phyloP scores from a whole-genome alignment of 2,329 filamentous ascomycete species.

The Nothophaeocryptopus gaeumannii region DNA sequence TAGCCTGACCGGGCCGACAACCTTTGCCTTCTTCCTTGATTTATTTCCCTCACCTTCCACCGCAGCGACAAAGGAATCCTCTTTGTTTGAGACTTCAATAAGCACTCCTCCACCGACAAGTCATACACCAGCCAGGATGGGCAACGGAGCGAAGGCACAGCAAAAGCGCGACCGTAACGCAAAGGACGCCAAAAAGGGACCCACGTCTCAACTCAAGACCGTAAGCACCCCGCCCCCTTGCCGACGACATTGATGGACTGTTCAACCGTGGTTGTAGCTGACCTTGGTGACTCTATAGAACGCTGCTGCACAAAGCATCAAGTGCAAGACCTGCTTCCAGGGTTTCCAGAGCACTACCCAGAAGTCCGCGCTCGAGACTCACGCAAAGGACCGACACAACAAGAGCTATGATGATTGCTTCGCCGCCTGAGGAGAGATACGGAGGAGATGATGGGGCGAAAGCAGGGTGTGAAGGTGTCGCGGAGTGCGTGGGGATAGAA shows the following conservation, averaged over 20 bases:
- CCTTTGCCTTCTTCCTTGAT: no score
- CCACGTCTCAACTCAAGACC: slow-evolving; percentile 24
- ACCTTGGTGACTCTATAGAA: slow-evolving; percentile 51
- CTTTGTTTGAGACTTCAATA: no score
- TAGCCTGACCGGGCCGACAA: no score
- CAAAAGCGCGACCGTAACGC: slow-evolving; percentile 69
- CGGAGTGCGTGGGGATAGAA: no score
- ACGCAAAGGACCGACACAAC: slow-evolving; percentile 73
- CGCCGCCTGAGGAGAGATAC: neutral
- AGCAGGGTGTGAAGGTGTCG: no score
- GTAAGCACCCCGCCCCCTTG: slow-evolving; percentile 9
- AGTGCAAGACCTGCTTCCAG: slow-evolving; percentile 73
- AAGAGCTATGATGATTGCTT: slow-evolving; percentile 72
- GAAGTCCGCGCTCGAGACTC: slow-evolving; percentile 66
- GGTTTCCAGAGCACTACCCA: slow-evolving; percentile 77
- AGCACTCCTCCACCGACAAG: neutral
- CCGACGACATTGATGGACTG: slow-evolving; percentile 4
- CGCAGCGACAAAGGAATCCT: no score
- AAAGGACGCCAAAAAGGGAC: slow-evolving; percentile 52
- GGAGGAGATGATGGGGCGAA: no score
- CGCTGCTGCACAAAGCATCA: slow-evolving; percentile 69
- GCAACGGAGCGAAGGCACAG: slow-evolving; percentile 60
- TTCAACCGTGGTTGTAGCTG: neutral
- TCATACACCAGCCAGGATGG: slow-evolving; percentile 13
- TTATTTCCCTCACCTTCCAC: no score